phyloP scores from a whole-genome alignment of 805 yeast species.

The Yarrowia yakushimensis region DNA sequence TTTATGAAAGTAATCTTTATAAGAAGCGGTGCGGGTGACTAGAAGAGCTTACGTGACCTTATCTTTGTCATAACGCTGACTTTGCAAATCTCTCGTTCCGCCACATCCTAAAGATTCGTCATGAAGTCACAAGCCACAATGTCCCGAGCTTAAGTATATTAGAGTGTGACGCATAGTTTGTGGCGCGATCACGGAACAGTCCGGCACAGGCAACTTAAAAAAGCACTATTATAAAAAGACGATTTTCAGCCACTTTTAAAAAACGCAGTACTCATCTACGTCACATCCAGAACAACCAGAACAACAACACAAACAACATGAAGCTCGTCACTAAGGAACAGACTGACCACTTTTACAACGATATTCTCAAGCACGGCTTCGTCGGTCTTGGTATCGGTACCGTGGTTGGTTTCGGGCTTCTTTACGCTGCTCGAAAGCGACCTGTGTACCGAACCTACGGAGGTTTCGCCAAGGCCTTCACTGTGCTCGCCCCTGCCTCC shows the following conservation, averaged over 20 bases:
- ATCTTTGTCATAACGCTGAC: no score
- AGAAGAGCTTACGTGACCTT: neutral
- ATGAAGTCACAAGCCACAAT: slow-evolving; percentile 23
- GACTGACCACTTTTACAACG: slow-evolving; percentile 58
- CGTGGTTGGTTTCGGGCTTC: slow-evolving; percentile 52
- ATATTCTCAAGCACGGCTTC: slow-evolving; percentile 56
- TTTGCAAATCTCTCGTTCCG: neutral
- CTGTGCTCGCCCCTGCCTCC: slow-evolving; percentile 66
- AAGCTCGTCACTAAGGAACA: slow-evolving; percentile 66
- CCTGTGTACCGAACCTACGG: slow-evolving; percentile 28
- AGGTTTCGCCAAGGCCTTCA: slow-evolving; percentile 48
- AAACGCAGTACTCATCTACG: neutral
- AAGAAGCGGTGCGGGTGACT: neutral
- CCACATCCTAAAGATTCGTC: slow-evolving; percentile 13
- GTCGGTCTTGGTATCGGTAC: slow-evolving; percentile 60
- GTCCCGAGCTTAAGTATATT: neutral
- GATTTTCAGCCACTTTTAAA: slow-evolving; percentile 12
- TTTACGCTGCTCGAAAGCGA: slow-evolving; percentile 47
- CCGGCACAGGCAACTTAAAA: slow-evolving; percentile 19
- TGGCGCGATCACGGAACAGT: slow-evolving; percentile 23
- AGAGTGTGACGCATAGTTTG: neutral
- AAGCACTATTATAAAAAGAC: neutral
- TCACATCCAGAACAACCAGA: neutral
- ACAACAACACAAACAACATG: slow-evolving; percentile 44
- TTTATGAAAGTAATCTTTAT: no score